These are phyloP conservation scores for Leccinum glutinopallens DNA, from an alignment of 1,284 basidiomycete species.

Conservation along the genomic window DNA sequence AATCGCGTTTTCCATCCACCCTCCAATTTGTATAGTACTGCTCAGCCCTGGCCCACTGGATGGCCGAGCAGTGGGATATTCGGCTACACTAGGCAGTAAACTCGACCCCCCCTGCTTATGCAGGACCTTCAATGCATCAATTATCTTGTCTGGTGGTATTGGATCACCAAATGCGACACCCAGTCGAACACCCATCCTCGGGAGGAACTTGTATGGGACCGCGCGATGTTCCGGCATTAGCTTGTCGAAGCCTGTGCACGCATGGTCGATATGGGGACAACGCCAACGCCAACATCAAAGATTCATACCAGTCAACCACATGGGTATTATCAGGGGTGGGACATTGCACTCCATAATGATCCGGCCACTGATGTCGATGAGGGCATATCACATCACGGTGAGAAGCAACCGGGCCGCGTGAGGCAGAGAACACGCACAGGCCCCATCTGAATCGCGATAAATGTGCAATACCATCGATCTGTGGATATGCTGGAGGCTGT, in stretches of 20 bases:
- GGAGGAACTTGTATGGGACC: conserved; percentile 73
- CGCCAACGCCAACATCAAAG: too few species aligned
- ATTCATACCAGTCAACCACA: conserved; percentile 82
- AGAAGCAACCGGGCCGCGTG: conserved; percentile 5
- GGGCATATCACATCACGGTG: conserved; percentile 6
- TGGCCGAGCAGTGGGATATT: neutral
- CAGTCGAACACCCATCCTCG: conserved; percentile 51
- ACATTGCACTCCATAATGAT: conserved; percentile 79
- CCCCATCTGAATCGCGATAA: conserved; percentile 96
- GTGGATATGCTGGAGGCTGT: conserved; percentile 62
- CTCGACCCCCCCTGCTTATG: conserved; percentile 3
- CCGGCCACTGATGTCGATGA: conserved; percentile 57
- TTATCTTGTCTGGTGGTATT: conserved; percentile 48
- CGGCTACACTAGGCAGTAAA: neutral
- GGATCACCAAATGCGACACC: conserved; percentile 65
- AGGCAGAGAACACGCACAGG: conserved; percentile 59
- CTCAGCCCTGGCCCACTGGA: neutral
- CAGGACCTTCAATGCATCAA: conserved; percentile 27
- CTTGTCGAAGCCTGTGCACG: conserved; percentile 72
- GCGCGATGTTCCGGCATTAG: conserved; percentile 86
- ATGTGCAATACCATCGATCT: conserved; percentile 41
- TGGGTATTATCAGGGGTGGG: conserved; percentile 86
- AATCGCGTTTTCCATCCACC: conserved; percentile 19
- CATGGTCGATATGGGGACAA: neutral
- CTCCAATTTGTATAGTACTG: conserved; percentile 1